Conservation (phyloP, 1,284 basidiomycete genomes). For the Sporisorium scitamineum region DNA sequence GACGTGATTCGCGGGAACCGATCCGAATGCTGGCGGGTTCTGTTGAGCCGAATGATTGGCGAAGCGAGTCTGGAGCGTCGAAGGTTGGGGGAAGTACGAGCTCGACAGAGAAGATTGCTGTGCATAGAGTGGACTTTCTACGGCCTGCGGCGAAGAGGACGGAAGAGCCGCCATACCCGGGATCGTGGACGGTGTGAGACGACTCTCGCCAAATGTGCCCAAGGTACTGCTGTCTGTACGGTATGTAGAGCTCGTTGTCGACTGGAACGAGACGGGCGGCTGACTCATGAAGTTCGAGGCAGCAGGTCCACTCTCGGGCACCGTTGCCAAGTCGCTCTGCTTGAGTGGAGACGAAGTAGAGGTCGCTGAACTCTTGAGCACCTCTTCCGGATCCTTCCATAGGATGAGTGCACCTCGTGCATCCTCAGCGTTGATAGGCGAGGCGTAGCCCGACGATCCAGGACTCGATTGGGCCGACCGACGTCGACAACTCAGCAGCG, state of each 20-base stretch:
- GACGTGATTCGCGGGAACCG: not conserved
- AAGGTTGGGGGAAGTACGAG: slow-evolving; percentile 46
- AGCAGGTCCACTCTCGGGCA: slow-evolving; percentile 10
- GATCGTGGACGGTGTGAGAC: not conserved
- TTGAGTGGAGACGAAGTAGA: slow-evolving; percentile 22
- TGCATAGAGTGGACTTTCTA: slow-evolving; percentile 44
- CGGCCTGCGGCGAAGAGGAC: slow-evolving; percentile 10
- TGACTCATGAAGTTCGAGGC: slow-evolving; percentile 28
- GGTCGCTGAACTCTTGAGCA: slow-evolving; percentile 23
- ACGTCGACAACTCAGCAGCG: slow-evolving; percentile 30
- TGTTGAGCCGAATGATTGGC: not conserved
- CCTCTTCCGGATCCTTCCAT: slow-evolving; percentile 51
- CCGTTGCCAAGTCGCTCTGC: slow-evolving; percentile 17
- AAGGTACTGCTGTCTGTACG: not conserved
- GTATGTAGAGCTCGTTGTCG: slow-evolving; percentile 2
- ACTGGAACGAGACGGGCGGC: slow-evolving; percentile 37
- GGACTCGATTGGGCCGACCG: slow-evolving; percentile 42
- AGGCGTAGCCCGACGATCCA: slow-evolving; percentile 43
- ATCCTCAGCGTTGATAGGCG: slow-evolving; percentile 46
- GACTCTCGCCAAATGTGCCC: not conserved
- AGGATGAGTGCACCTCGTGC: slow-evolving; percentile 41
- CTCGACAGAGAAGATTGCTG: slow-evolving; percentile 49
- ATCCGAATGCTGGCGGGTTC: not conserved
- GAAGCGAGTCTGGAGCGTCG: slow-evolving; percentile 17
- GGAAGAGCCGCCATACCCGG: slow-evolving; percentile 29